phyloP scores from a whole-genome alignment of 495 filamentous ascomycete species.

The Penicillium bialowiezense region DNA sequence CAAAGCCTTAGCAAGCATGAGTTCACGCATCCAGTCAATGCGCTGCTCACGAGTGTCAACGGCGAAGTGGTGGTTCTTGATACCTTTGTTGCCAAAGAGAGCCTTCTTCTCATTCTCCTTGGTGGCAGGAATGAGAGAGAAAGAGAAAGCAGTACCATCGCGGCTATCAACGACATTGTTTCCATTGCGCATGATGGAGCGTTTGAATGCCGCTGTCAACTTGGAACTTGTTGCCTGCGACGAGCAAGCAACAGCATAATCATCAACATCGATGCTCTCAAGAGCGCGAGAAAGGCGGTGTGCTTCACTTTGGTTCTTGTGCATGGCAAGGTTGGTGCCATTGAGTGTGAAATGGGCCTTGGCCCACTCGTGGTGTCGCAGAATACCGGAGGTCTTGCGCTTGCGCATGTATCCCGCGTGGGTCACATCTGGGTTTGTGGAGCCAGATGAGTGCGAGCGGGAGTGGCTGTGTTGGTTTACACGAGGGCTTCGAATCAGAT shows the following conservation, averaged over 20 bases:
- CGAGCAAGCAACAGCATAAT: constrained; percentile 91
- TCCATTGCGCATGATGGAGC: constrained; percentile 55
- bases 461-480: constrained; percentile 19
- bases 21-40: constrained; percentile 97
- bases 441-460: constrained; percentile 10
- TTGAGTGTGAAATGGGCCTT: constrained; percentile 84
- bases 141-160: constrained; percentile 69
- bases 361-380: constrained; percentile 81
- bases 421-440: constrained; percentile 37
- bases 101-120: constrained; percentile 49
- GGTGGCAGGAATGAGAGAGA: constrained; percentile 84
- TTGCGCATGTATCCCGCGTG: constrained; percentile 92
- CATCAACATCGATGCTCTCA: constrained; percentile 89
- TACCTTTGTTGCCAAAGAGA: constrained; percentile 33
- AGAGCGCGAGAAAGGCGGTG: constrained; percentile 52
- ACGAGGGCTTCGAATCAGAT: constrained; percentile 28
- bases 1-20: constrained; percentile 93
- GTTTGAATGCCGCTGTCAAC: constrained; percentile 84
- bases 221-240: constrained; percentile 69
- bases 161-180: constrained; percentile 34
- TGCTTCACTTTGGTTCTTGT: constrained; percentile 58
- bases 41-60: constrained; percentile 82
- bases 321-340: constrained; percentile 74
- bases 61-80: constrained; percentile 92
- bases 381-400: constrained; percentile 79